phyloP scores from a whole-genome alignment of 225 moss, liverwort and hornwort genomes.

The Marchantia polymorpha region DNA sequence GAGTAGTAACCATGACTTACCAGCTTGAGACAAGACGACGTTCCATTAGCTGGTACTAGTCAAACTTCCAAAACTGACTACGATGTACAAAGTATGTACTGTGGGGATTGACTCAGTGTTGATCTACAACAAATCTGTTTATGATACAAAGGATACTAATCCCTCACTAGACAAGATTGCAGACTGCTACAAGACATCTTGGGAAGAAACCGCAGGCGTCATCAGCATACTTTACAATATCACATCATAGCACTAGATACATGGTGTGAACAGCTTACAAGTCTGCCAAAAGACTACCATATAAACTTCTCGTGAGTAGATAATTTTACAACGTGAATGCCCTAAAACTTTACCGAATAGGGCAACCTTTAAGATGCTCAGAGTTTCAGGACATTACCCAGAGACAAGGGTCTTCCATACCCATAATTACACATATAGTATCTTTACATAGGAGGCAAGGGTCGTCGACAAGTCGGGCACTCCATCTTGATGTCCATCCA shows the following conservation, averaged over 20 bases:
- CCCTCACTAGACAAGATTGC: background rate
- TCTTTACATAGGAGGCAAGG: slow-evolving; percentile 82
- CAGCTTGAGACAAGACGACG: background rate
- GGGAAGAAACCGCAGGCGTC: too few relatives aligned
- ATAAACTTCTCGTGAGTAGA: background rate
- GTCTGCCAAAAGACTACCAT: background rate
- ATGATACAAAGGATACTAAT: background rate
- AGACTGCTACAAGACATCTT: background rate
- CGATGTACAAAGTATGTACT: slow-evolving; percentile 11
- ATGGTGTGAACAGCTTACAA: background rate
- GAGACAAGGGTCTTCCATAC: background rate
- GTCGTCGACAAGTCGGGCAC: slow-evolving; percentile 87
- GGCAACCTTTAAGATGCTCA: background rate
- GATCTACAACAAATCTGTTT: background rate
- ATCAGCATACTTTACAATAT: background rate
- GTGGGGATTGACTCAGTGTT: background rate
- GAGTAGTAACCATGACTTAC: background rate
- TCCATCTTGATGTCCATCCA: slow-evolving; percentile 99
- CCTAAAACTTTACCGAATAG: background rate
- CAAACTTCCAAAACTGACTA: background rate
- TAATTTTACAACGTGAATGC: background rate
- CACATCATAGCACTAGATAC: background rate
- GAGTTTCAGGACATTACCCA: background rate
- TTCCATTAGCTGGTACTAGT: background rate
- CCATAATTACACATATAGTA: slow-evolving; percentile 13